Base-by-base conservation (phyloP, 1,139 yeast species). In the Sugiyamaella paludigena region DNA sequence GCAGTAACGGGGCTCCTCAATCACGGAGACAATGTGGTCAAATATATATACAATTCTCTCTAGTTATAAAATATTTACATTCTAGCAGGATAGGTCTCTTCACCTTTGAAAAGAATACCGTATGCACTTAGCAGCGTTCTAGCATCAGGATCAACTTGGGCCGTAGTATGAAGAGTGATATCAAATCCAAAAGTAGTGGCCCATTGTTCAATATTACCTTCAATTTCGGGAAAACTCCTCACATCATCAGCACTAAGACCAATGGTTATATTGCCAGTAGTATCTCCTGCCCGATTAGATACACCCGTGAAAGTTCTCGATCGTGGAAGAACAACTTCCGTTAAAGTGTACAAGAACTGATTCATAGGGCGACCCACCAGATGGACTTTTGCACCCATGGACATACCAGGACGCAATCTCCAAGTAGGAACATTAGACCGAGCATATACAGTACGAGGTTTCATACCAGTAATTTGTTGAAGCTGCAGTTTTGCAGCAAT, bases 71-170 rank as follows among this genome's bases (percentile, higher is more conserved):
- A 11, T 39, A 29, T 47, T 56, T 59, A 64, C 61, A 64, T 60
- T 49, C 64, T 54, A 12, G 61, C 52, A 12, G 68, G 68, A 57
- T 60, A 61, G 56, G 72, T 74, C 60, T 78, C 83, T 43, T 69
- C 61, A 31, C 83, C 84, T 58, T 68, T 62, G 73, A 92, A 87
- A 47, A 96, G 95, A 54, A 92, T 69, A 11, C 96, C 96, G 60
- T 83, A 77, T 3, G 89, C 84, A 65, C 95, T 85, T 54, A 92
- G 72, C 60, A 92, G 75, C 27, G 86, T 81, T 67, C 95, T 81
- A n/a, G 98, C 98, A 62, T 88, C 95, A 36, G 83, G 81, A 65
- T 91, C 97, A 28, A 89, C 84, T 69, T 88, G 89, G 8, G 98
- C 97, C 42, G 87, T 73, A 29, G 98, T 92, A 65, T 86, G 87